Percentiles rank a stretch among this genome's conserved stretches.
Conservation (phyloP, 352 stramenopile genomes). For the Phytophthora macrochlamydospora region DNA sequence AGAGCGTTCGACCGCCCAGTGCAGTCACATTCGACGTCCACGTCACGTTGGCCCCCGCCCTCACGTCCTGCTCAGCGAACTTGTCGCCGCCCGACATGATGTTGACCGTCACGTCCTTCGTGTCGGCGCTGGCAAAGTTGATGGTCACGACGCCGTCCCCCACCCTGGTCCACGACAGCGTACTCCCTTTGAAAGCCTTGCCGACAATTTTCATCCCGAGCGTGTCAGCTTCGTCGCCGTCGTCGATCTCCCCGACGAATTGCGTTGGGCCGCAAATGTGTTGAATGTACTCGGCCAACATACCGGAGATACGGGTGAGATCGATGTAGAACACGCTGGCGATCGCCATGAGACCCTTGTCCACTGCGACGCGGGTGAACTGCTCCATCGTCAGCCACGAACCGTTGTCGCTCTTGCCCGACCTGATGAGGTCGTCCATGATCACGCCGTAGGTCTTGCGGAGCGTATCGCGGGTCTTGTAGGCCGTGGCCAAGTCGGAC, state of each 20-base stretch:
- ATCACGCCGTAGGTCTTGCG: constrained; percentile 15
- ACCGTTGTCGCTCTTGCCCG: constrained; percentile 14
- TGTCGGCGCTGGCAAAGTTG: constrained; percentile 44
- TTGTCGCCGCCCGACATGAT: constrained; percentile 36
- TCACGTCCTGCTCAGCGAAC: constrained; percentile 50
- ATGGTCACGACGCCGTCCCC: constrained; percentile 53
- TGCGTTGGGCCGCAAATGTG: constrained; percentile 35
- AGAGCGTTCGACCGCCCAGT: constrained; percentile 32
- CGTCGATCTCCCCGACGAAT: constrained; percentile 44
- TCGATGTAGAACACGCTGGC: constrained; percentile 16
- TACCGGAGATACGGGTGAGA: constrained; percentile 10
- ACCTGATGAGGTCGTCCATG: constrained; percentile 13
- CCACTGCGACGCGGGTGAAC: constrained; percentile 5
- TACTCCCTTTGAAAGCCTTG: constrained; percentile 48
- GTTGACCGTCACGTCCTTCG: constrained; percentile 36
- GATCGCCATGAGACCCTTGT: constrained; percentile 14
- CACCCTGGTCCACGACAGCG: constrained; percentile 43
- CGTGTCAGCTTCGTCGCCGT: constrained; percentile 44
- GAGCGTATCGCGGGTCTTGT: constrained; percentile 17
- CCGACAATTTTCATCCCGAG: constrained; percentile 45
- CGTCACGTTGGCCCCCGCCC: constrained; percentile 23
- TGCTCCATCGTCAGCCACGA: constrained; percentile 6
- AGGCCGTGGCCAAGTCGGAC: constrained; percentile 9
- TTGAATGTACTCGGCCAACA: constrained; percentile 41
- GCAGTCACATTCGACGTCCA: constrained; percentile 29